Conservation (phyloP, 2,329 filamentous ascomycete species). For the Trichoderma atroviride region DNA sequence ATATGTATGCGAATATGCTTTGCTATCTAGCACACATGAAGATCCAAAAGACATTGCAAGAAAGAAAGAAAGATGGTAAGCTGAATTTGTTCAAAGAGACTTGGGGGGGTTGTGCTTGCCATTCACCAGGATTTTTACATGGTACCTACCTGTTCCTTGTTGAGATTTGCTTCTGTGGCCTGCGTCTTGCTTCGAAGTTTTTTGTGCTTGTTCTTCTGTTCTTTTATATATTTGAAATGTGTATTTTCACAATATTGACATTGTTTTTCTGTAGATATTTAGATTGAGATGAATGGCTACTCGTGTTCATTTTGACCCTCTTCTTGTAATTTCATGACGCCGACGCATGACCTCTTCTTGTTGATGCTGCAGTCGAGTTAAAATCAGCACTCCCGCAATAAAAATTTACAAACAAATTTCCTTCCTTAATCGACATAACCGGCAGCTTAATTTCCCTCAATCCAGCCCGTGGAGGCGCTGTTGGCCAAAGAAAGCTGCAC, state of each 20-base stretch:
- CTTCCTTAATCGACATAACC: background rate
- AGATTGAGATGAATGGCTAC: accelerated
- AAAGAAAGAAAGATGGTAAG: background rate
- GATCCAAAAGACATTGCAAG: background rate
- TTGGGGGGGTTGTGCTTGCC: background rate
- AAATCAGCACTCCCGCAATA: too few species aligned
- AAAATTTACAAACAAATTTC: too few species aligned
- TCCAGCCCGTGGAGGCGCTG: background rate
- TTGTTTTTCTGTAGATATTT: too few species aligned
- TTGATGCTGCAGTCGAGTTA: too few species aligned
- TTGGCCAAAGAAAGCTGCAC: background rate
- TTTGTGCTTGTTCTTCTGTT: too few species aligned
- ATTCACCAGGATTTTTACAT: background rate
- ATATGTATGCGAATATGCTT: background rate
- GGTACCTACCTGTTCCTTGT: background rate
- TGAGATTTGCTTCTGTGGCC: background rate
- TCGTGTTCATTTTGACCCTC: background rate
- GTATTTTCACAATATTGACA: too few species aligned
- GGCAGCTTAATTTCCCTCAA: background rate
- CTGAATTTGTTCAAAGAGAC: background rate
- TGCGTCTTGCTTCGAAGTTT: too few species aligned
- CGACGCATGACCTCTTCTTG: too few species aligned
- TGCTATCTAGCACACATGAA: background rate
- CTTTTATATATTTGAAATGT: too few species aligned
- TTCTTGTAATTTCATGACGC: too few species aligned